phyloP scores from a whole-genome alignment of 2,329 filamentous ascomycete species.

The Diplodia mutila region DNA sequence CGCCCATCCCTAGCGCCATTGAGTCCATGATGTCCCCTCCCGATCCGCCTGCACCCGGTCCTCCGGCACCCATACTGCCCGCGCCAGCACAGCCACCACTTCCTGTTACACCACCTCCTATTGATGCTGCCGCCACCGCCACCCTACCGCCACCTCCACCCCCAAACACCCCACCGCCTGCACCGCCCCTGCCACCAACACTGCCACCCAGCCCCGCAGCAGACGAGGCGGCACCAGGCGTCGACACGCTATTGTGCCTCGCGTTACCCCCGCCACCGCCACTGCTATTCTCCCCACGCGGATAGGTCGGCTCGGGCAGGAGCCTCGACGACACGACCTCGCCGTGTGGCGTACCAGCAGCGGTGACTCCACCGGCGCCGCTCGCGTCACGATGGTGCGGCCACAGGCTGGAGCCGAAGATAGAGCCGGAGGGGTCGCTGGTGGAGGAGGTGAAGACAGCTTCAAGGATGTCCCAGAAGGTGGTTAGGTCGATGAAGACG shows the following conservation, averaged over 20 bases:
- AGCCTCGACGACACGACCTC: conserved; percentile 28
- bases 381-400: conserved; percentile 30
- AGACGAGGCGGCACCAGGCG: conserved; percentile 26
- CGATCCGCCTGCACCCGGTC: conserved; percentile 9
- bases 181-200: background rate
- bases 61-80: background rate
- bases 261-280: background rate
- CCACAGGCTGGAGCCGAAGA: conserved; percentile 50
- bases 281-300: background rate
- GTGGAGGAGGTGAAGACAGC: conserved; percentile 49
- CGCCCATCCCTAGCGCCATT: conserved; percentile 33
- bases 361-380: conserved; percentile 29
- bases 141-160: background rate
- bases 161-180: conserved; percentile 25
- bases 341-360: conserved; percentile 42
- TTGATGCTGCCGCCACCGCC: background rate
- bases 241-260: background rate
- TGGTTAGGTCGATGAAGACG: conserved; percentile 49
- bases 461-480: conserved; percentile 56
- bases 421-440: conserved; percentile 29
- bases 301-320: conserved; percentile 20
- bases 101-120: background rate
- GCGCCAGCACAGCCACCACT: background rate
- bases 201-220: conserved; percentile 8
- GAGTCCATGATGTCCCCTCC: conserved; percentile 19